These are phyloP conservation scores for Nemania bipapillata DNA, from an alignment of 2,329 filamentous ascomycete species.

Conservation along the genomic window DNA sequence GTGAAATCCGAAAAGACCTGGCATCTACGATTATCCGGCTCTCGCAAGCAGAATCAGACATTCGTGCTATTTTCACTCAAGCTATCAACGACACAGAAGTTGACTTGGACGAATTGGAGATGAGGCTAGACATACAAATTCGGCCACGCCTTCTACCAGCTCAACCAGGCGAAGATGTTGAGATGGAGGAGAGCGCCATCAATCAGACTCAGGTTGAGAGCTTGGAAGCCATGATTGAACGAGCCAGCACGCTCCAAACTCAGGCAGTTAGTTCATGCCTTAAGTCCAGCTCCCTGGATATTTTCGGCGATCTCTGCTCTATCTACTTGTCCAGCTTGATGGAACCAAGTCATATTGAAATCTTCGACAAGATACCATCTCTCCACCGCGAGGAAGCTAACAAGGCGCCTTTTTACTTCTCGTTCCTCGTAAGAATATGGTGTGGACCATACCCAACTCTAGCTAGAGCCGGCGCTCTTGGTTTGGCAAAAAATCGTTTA, in stretches of 20 bases:
- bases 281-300: slow-evolving; percentile 59
- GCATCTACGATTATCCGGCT: slow-evolving; percentile 74
- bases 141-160: slow-evolving; percentile 66
- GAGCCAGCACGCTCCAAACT: slow-evolving; percentile 48
- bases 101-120: slow-evolving; percentile 78
- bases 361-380: slow-evolving; percentile 66
- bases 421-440: slow-evolving; percentile 81
- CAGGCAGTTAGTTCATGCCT: slow-evolving; percentile 63
- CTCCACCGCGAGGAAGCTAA: slow-evolving; percentile 66
- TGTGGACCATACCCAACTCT: slow-evolving; percentile 75
- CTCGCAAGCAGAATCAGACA: slow-evolving; percentile 67
- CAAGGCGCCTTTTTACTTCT: slow-evolving; percentile 73
- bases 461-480: slow-evolving; percentile 75
- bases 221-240: slow-evolving; percentile 45
- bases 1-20: slow-evolving; percentile 69
- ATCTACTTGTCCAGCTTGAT: slow-evolving; percentile 61
- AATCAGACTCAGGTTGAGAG: slow-evolving; percentile 37
- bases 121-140: slow-evolving; percentile 77
- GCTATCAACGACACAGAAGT: slow-evolving; percentile 74
- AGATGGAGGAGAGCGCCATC: slow-evolving; percentile 57
- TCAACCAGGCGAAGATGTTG: slow-evolving; percentile 61
- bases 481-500: slow-evolving; percentile 68
- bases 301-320: slow-evolving; percentile 69
- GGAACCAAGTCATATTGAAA: slow-evolving; percentile 54
- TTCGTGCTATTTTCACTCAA: slow-evolving; percentile 72